Evolutionary conservation across 768 basidiomycete species (phyloP).

Genomic region (Termitomyces sp.): DNA sequence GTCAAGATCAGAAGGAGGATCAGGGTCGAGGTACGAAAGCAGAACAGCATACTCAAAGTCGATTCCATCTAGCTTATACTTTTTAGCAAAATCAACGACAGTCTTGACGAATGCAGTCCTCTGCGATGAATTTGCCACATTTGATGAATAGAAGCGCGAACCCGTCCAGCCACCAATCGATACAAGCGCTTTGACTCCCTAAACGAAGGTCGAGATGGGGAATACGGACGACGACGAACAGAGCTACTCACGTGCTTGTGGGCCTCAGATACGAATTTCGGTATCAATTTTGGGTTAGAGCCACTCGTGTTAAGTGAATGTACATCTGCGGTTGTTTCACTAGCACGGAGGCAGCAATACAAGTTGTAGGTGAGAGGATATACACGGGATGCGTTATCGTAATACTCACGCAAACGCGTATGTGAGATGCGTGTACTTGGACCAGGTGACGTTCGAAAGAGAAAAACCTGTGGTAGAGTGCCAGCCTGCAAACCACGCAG

Average conservation of each 20-base stretch:
- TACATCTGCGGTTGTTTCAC: conserved; percentile 36
- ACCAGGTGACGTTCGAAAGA: conserved; percentile 57
- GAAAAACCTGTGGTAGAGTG: conserved; percentile 46
- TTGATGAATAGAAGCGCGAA: conserved; percentile 56
- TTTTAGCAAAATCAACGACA: conserved; percentile 42
- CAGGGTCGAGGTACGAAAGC: neutral
- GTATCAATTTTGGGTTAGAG: conserved; percentile 48
- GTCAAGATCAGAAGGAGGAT: neutral
- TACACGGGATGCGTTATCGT: neutral
- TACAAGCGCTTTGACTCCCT: conserved; percentile 57
- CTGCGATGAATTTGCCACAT: conserved; percentile 54
- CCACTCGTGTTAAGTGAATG: conserved; percentile 30
- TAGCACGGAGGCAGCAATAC: conserved; percentile 10
- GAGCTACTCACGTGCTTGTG: conserved; percentile 34
- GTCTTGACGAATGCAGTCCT: conserved; percentile 64
- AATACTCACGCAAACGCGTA: conserved; percentile 69
- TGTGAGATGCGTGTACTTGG: conserved; percentile 60
- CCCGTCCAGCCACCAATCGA: conserved; percentile 76
- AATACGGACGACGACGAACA: neutral
- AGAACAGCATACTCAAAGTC: conserved; percentile 43
- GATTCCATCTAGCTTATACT: conserved; percentile 59
- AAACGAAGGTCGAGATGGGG: neutral
- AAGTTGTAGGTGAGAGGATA: neutral
- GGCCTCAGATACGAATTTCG: conserved; percentile 52
- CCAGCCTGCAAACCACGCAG: conserved; percentile 71